Base-by-base conservation (phyloP, 306 rosid species). In the Comarum palustre region DNA sequence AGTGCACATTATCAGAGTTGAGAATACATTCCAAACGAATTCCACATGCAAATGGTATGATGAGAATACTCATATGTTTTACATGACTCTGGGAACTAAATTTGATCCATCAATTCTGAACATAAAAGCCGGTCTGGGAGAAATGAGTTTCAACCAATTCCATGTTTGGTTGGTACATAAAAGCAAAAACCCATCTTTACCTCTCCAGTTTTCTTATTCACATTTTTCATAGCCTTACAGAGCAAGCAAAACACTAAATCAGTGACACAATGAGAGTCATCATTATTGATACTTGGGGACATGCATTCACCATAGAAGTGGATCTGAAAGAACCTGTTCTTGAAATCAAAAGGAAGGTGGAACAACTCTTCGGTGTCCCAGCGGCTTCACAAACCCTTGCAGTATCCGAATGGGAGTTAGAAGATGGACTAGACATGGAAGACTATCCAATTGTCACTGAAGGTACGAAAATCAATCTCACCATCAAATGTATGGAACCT, bases 361-460 rank as follows among this genome's bases (percentile, higher is more conserved):
- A 89, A 76, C 95, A 94, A 77, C 68, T 84, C 69, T 65, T 86
- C 68, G 87, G 83, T 45, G 72, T 85, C 69, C 84, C 97, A 3
- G 77, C 79, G 51, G 79, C 77, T 79, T 85, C 88, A 61, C 98
- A 91, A 75, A 48, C 80, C 72, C 96, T 94, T 14, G 72, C 85
- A 9, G 87, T 89, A 16, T 83, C 54, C 22, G 97, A 87, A 25
- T 89, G 92, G 89, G 97, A 91, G 77, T 83, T 94, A 24, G 1
- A 87, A n/a, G 96, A 89, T 75, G 97, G 90, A 65, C 76, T 94
- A 55, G 96, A 89, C 91, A 86, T 91, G 94, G 96, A 94, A 82
- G 98, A 94, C 65, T 91, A 94, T 36, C 97, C 92, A 39, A 91
- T 91, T 65, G 58, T 91, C 79, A 77, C 79, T 24, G 88, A 91